These are phyloP conservation scores for Leptodontidium sp. DNA, from an alignment of 2,329 filamentous ascomycete genomes.

Conservation along the genomic window DNA sequence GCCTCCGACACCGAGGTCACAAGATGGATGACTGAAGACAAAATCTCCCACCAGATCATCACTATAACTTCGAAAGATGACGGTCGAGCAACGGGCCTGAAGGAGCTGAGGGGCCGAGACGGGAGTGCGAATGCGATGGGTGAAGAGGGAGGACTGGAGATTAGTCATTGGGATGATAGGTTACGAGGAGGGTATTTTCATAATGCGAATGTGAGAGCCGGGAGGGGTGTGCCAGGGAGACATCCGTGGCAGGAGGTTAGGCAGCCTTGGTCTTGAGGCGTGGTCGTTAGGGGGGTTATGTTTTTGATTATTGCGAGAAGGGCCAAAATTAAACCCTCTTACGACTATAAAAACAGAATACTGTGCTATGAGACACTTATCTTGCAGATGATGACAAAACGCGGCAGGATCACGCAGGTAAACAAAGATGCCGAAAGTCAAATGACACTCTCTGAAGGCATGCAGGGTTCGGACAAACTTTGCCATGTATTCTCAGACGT, in stretches of 20 bases:
- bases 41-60: background rate
- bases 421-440: too few species aligned
- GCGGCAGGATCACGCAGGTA: too few species aligned
- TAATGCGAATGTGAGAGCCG: background rate
- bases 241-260: slow-evolving; percentile 2
- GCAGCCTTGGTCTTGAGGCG: background rate
- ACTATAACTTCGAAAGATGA: background rate
- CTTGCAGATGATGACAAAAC: too few species aligned
- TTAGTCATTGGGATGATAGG: slow-evolving; percentile 9
- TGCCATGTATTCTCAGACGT: too few species aligned
- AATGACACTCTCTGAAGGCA: too few species aligned
- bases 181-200: background rate
- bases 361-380: too few species aligned
- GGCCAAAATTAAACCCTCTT: too few species aligned
- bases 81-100: background rate
- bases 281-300: too few species aligned
- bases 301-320: too few species aligned
- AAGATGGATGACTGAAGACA: background rate
- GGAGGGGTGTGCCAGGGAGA: background rate
- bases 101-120: background rate
- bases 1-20: background rate
- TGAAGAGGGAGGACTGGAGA: background rate
- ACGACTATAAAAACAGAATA: too few species aligned
- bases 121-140: background rate
- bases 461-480: too few species aligned